Evolutionary conservation across 2,329 filamentous ascomycete genomes (phyloP).

Genomic region (Penicillium sp.): DNA sequence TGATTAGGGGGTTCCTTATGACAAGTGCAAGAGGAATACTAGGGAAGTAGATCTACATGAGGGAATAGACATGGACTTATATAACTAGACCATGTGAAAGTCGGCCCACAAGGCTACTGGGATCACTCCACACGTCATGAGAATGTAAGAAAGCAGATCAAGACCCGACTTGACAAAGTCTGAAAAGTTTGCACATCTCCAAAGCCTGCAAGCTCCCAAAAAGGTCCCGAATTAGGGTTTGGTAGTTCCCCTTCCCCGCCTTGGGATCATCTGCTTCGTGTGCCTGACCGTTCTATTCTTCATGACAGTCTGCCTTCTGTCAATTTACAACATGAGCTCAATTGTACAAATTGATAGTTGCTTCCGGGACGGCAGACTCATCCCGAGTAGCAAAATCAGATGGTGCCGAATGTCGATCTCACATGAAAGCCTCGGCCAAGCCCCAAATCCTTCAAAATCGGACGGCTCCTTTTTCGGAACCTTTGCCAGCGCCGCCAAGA

Average conservation of each 20-base stretch:
- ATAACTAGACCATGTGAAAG: constrained; percentile 1
- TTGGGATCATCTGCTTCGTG: neutral
- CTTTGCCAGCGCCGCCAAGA: neutral
- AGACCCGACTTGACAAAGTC: neutral
- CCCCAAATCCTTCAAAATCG: neutral
- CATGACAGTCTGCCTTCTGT: neutral
- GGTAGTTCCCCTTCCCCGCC: constrained; percentile 3
- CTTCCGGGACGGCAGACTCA: neutral
- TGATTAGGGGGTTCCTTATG: neutral
- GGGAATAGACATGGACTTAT: neutral
- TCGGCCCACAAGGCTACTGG: neutral
- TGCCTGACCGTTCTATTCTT: neutral
- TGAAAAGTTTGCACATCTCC: neutral
- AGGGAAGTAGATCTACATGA: neutral
- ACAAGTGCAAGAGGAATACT: neutral
- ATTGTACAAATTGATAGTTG: too few species aligned
- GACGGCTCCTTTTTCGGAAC: neutral
- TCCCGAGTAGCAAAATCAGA: constrained; percentile 1
- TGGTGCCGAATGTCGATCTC: constrained; percentile 23
- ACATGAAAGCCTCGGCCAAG: constrained; percentile 20
- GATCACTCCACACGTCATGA: constrained; percentile 3
- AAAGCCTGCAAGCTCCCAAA: neutral
- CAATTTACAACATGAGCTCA: too few species aligned
- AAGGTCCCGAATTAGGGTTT: constrained; percentile 9
- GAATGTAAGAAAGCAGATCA: neutral